Base-by-base conservation (phyloP, 1,139 yeast genomes). In the Kodamaea alishanica region DNA sequence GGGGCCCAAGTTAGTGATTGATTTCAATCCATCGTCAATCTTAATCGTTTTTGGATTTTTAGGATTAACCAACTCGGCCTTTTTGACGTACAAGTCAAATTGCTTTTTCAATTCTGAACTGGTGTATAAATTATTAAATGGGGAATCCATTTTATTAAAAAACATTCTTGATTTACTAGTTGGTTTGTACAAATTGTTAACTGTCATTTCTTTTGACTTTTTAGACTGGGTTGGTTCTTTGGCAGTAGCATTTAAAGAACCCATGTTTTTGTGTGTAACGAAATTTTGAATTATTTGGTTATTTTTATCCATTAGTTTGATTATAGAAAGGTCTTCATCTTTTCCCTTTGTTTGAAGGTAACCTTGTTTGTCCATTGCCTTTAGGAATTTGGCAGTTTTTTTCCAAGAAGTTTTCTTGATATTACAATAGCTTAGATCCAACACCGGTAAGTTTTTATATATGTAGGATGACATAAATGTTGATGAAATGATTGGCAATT, bases 371-470 rank as follows among this genome's bases (percentile, higher is more conserved):
- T 85, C 95, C 82, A 89, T 87, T 5, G 84, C 81, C 55, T 88
- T 90, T 40, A 90, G 65, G 52, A 81, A 88, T 59, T 89, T 90
- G 15, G 90, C 75, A 1, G 94, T 79, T 55, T 92, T 92, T 58
- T 85, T 89, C 95, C 95, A 90, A 3, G 90, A 78, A 0, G 96
- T 82, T 52, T 80, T 83, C 60, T 89, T 90, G 52, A 92, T 76
- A 43, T 76, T 80, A 32, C 87, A 75, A 33, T 70, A 70, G n/a
- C 63, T 60, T 1, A 75, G 58, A 46, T 77, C 78, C 31, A 69
- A 52, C 9, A 61, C 60, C 0, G 95, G 95, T n/a, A 90, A 63
- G 57, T 88, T 86, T 39, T 77, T 81, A 49, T 80, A 70, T 9
- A 89, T 67, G 52, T 81, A 78, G 34, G 72, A 75, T 0, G 92